phyloP scores from a whole-genome alignment of 352 stramenopile genomes.

The Globisporangium paroecandrum region DNA sequence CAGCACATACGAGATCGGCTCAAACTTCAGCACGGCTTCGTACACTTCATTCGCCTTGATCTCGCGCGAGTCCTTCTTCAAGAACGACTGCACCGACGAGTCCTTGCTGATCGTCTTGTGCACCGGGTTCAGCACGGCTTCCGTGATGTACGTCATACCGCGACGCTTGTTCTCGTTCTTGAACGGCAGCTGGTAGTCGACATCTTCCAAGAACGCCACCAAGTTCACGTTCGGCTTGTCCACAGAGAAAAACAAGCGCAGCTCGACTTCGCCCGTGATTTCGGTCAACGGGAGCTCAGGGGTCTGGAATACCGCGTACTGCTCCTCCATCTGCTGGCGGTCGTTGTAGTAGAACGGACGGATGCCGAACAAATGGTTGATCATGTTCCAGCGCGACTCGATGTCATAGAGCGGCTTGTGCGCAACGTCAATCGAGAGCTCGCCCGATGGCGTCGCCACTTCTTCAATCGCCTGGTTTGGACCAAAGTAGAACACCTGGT shows the following conservation, averaged over 20 bases:
- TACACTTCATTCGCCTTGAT: slow-evolving; percentile 68
- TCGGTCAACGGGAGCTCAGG: slow-evolving; percentile 51
- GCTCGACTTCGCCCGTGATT: slow-evolving; percentile 66
- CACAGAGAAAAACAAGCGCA: slow-evolving; percentile 81
- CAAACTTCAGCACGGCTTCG: slow-evolving; percentile 73
- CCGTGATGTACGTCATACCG: slow-evolving; percentile 79
- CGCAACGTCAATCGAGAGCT: slow-evolving; percentile 36
- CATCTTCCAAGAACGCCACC: slow-evolving; percentile 73
- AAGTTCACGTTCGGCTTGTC: slow-evolving; percentile 62
- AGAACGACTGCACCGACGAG: slow-evolving; percentile 68
- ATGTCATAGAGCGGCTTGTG: slow-evolving; percentile 43
- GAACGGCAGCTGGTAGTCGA: slow-evolving; percentile 68
- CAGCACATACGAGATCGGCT: slow-evolving; percentile 74
- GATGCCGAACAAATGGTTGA: slow-evolving; percentile 68
- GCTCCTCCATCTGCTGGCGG: slow-evolving; percentile 40
- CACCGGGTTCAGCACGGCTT: slow-evolving; percentile 68
- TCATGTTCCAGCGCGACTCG: slow-evolving; percentile 70
- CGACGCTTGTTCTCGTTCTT: slow-evolving; percentile 77
- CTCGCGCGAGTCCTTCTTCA: slow-evolving; percentile 48
- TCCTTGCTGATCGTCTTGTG: slow-evolving; percentile 58
- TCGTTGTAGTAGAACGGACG: slow-evolving; percentile 81
- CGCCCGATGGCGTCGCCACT: slow-evolving; percentile 31
- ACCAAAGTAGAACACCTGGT: slow-evolving; percentile 53
- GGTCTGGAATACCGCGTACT: slow-evolving; percentile 66
- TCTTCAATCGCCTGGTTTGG: slow-evolving; percentile 47